phyloP scores from a whole-genome alignment of 1,139 yeast genomes.

The Komagataea norvegica region DNA sequence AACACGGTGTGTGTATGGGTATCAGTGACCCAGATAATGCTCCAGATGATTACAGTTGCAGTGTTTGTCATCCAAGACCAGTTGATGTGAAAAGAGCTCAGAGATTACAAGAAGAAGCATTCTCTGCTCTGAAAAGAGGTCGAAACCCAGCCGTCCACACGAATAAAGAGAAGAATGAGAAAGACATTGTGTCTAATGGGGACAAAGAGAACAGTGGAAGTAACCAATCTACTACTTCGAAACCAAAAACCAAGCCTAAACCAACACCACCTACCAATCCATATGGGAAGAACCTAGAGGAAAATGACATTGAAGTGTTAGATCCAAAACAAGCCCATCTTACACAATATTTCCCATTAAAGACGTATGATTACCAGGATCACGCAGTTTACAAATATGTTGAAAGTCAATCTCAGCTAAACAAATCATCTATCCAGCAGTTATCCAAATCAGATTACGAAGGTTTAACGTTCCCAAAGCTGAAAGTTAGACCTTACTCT shows the following conservation, averaged over 20 bases:
- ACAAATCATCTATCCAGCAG: slow-evolving; percentile 3
- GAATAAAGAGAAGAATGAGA: slow-evolving; percentile 19
- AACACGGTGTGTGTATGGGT: slow-evolving; percentile 86
- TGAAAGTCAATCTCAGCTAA: slow-evolving; percentile 1
- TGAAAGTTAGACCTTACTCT: slow-evolving; percentile 31
- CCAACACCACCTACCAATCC: slow-evolving; percentile 21
- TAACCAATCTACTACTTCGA: slow-evolving; percentile 11
- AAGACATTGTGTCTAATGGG: no score
- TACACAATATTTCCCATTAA: slow-evolving; percentile 45
- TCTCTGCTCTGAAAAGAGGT: slow-evolving; percentile 27
- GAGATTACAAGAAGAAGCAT: slow-evolving; percentile 42
- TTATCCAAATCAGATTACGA: slow-evolving; percentile 10
- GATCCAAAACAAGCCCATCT: slow-evolving; percentile 42
- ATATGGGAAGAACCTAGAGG: slow-evolving; percentile 23
- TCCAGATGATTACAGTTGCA: slow-evolving; percentile 82
- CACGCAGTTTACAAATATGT: slow-evolving; percentile 28
- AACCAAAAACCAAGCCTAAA: slow-evolving; percentile 16
- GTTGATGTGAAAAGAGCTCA: slow-evolving; percentile 49
- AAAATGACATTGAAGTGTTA: slow-evolving; percentile 29
- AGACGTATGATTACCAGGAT: slow-evolving; percentile 45
- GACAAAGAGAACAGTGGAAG: slow-evolving; percentile 1
- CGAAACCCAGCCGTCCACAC: slow-evolving; percentile 6
- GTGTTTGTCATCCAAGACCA: slow-evolving; percentile 66
- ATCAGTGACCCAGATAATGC: slow-evolving; percentile 42
- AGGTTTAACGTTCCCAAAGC: slow-evolving; percentile 13